These are phyloP conservation scores for Geotrichum fermentans DNA, from an alignment of 1,139 yeast species.

Conservation along the genomic window DNA sequence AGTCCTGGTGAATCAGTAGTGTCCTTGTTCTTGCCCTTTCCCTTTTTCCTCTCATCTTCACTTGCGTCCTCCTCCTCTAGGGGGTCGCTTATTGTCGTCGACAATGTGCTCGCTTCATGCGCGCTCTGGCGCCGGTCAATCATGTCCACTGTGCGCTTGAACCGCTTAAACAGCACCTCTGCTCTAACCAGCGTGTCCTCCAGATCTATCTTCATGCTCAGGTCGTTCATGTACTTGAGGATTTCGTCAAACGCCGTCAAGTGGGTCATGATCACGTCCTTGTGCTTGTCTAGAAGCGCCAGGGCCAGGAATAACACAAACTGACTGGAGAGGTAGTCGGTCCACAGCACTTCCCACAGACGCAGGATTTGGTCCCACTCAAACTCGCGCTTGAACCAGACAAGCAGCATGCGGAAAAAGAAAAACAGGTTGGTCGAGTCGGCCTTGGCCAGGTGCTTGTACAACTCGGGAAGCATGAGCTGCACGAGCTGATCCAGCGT, in stretches of 20 bases:
- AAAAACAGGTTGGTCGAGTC: conserved; percentile 88
- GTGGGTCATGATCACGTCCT: conserved; percentile 69
- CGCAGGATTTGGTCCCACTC: conserved; percentile 70
- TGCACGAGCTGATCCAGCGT: conserved; percentile 79
- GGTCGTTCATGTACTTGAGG: conserved; percentile 84
- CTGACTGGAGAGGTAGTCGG: conserved; percentile 79
- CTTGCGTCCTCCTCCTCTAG: conserved; percentile 17
- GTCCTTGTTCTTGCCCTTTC: conserved; percentile 18
- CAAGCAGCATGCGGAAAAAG: conserved; percentile 89
- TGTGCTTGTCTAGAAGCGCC: conserved; percentile 82
- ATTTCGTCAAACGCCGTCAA: conserved; percentile 82
- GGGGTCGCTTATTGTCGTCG: conserved; percentile 14
- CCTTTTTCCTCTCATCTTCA: neutral
- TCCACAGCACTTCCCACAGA: conserved; percentile 90
- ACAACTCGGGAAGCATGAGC: conserved; percentile 80
- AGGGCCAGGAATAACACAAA: conserved; percentile 82
- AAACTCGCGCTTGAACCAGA: conserved; percentile 93
- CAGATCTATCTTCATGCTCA: conserved; percentile 69
- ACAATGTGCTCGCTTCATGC: conserved; percentile 19
- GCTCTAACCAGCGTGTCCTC: conserved; percentile 73
- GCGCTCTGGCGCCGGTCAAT: conserved; percentile 56
- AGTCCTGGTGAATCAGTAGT: conserved; percentile 24
- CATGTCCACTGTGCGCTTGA: conserved; percentile 70
- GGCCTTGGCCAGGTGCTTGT: conserved; percentile 76
- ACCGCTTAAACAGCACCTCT: conserved; percentile 74